Percentiles rank a stretch among this genome's conserved stretches.
Evolutionary conservation across 1,284 basidiomycete species (phyloP).

Genomic region (Thelephora terrestris): DNA sequence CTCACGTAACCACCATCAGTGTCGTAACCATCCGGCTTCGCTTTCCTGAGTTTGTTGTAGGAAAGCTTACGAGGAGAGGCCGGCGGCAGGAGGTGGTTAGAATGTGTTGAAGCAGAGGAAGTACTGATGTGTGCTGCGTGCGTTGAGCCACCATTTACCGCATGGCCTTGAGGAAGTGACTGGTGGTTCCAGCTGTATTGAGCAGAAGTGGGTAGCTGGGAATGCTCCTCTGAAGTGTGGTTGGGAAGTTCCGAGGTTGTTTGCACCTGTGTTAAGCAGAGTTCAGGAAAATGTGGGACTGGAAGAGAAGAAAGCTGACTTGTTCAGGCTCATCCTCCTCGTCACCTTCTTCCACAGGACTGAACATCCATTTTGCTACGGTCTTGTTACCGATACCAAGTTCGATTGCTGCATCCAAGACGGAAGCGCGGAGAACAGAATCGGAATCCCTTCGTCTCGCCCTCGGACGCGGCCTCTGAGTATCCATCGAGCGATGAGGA

Average conservation of each 20-base stretch:
- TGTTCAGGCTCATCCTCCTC: conserved; percentile 27
- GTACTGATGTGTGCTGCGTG: not conserved
- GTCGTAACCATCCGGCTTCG: conserved; percentile 37
- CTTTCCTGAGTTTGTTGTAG: conserved; percentile 29
- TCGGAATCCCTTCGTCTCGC: conserved; percentile 14
- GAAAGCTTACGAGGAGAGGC: conserved; percentile 9
- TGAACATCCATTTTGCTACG: conserved; percentile 61
- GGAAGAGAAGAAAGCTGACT: conserved; percentile 11
- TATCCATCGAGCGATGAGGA: not conserved
- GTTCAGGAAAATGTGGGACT: conserved; percentile 2
- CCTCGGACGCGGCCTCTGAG: not conserved
- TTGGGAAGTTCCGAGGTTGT: conserved; percentile 19
- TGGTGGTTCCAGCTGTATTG: too few species aligned
- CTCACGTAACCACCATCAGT: conserved; percentile 44
- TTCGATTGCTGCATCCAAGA: conserved; percentile 57
- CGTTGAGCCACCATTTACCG: not conserved
- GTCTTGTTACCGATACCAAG: conserved; percentile 45
- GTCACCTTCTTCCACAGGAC: conserved; percentile 40
- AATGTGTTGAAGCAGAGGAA: not conserved
- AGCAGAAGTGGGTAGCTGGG: conserved; percentile 4
- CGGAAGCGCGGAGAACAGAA: conserved; percentile 55
- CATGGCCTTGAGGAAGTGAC: too few species aligned
- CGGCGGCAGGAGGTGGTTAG: not conserved
- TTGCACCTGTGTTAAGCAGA: conserved; percentile 12
- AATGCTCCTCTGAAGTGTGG: conserved; percentile 27